Percentiles rank a stretch among this genome's conserved stretches.
These are phyloP conservation scores for Penicillium sp. DNA, from an alignment of 2,329 filamentous ascomycete genomes.

Conservation along the genomic window DNA sequence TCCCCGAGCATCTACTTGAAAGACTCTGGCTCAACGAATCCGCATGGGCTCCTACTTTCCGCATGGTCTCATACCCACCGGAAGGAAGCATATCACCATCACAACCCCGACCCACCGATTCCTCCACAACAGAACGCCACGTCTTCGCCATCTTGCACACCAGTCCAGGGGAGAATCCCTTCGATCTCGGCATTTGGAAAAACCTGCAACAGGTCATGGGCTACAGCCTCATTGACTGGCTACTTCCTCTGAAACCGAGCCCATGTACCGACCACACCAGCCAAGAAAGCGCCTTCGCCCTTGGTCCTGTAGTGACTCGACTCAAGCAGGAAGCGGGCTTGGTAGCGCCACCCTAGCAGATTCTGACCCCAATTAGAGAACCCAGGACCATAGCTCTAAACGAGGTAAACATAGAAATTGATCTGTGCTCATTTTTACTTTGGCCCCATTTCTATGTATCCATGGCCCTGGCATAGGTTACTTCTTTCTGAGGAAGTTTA, in stretches of 20 bases:
- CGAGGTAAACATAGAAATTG: slow-evolving; percentile 1
- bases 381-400: background rate
- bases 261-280: slow-evolving; percentile 71
- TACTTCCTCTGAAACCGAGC: slow-evolving; percentile 72
- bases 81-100: slow-evolving; percentile 23
- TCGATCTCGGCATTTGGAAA: slow-evolving; percentile 67
- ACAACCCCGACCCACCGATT: slow-evolving; percentile 17
- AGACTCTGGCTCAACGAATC: slow-evolving; percentile 37
- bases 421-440: background rate
- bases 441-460: background rate
- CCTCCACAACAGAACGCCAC: slow-evolving; percentile 55
- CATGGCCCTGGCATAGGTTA: background rate
- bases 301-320: slow-evolving; percentile 62
- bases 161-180: slow-evolving; percentile 76
- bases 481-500: background rate
- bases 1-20: slow-evolving; percentile 52
- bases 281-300: slow-evolving; percentile 65
- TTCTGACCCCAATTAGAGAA: background rate
- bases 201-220: slow-evolving; percentile 87
- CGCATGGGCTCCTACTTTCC: slow-evolving; percentile 34
- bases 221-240: slow-evolving; percentile 68
- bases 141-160: slow-evolving; percentile 80
- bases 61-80: slow-evolving; percentile 44
- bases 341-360: slow-evolving; percentile 1
- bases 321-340: slow-evolving; percentile 53